A percentile compares a stretch with the other conserved stretches of the same genome.
Evolutionary conservation across 495 filamentous ascomycete species (phyloP).

Genomic region (Neurospora sp.): DNA sequence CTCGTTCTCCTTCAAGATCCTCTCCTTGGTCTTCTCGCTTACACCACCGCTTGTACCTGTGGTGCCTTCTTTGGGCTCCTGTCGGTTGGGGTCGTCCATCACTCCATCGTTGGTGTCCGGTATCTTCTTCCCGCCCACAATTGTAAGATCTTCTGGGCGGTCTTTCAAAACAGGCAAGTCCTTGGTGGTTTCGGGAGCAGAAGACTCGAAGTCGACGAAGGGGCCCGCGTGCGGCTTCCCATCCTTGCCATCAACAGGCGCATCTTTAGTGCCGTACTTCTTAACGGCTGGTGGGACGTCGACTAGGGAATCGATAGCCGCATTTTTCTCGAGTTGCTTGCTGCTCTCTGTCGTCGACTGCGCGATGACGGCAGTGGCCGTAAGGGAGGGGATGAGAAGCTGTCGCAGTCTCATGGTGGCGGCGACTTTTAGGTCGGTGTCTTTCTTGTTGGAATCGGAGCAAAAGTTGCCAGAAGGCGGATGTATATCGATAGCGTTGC

Average conservation of each 20-base stretch:
- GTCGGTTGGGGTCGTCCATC: constrained; percentile 75
- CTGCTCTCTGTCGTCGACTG: constrained; percentile 8
- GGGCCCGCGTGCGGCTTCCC: constrained; percentile 91
- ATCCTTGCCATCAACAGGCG: constrained; percentile 91
- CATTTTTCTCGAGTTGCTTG: constrained; percentile 9
- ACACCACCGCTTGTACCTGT: constrained; percentile 82
- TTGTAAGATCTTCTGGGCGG: constrained; percentile 34
- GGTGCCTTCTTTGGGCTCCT: constrained; percentile 69
- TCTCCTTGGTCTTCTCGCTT: constrained; percentile 68
- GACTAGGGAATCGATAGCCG: not conserved
- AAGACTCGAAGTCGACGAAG: constrained; percentile 59
- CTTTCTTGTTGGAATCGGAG: not conserved
- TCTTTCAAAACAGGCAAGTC: constrained; percentile 38
- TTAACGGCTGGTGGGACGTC: constrained; percentile 17
- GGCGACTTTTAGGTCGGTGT: not conserved
- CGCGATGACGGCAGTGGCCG: constrained; percentile 23
- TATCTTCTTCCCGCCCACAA: constrained; percentile 56
- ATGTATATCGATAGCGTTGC: not conserved
- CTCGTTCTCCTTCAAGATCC: constrained; percentile 47
- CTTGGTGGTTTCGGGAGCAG: constrained; percentile 26
- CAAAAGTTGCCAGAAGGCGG: not conserved
- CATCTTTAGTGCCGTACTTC: constrained; percentile 65
- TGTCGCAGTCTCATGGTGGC: constrained; percentile 33
- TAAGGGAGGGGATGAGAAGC: constrained; percentile 36
- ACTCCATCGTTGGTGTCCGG: constrained; percentile 76